Percentiles rank a stretch among this genome's conserved stretches.
phyloP scores from a whole-genome alignment of 192 early-diverging fungal species.

The Pilobolus umbonatus region DNA sequence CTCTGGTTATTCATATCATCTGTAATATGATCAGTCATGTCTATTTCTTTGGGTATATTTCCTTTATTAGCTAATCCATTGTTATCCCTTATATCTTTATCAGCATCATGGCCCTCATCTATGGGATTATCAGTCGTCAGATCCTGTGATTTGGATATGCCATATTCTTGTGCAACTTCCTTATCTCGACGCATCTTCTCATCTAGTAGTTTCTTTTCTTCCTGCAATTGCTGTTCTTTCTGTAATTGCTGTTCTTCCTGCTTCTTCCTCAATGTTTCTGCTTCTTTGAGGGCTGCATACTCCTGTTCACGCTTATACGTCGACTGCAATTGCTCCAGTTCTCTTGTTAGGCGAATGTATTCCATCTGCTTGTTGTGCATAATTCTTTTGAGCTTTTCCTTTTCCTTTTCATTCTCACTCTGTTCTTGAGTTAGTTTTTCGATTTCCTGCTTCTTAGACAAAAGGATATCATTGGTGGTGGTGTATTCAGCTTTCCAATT shows the following conservation, averaged over 20 bases:
- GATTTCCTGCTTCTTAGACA: no score
- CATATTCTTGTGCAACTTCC: no score
- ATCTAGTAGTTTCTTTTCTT: neutral
- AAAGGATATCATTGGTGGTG: no score
- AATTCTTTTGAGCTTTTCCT: slow-evolving; percentile 40
- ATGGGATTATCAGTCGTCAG: no score
- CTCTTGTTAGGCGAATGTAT: slow-evolving; percentile 40
- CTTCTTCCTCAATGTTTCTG: slow-evolving; percentile 37
- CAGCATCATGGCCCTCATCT: no score
- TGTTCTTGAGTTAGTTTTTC: slow-evolving; percentile 31
- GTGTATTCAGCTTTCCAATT: no score
- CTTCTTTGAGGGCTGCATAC: slow-evolving; percentile 47
- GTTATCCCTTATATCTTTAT: no score
- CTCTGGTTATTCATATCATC: no score
- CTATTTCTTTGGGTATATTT: no score
- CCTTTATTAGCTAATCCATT: no score
- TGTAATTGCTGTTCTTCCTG: neutral
- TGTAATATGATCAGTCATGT: no score
- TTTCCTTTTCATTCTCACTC: slow-evolving; percentile 46
- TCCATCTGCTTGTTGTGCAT: slow-evolving; percentile 53
- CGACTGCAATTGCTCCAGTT: slow-evolving; percentile 55
- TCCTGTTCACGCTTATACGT: slow-evolving; percentile 55
- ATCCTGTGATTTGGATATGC: no score
- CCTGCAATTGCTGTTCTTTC: neutral
- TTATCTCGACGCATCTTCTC: neutral